Base-by-base conservation (phyloP, 768 basidiomycete species). In the Erythrobasidium yunnanense region DNA sequence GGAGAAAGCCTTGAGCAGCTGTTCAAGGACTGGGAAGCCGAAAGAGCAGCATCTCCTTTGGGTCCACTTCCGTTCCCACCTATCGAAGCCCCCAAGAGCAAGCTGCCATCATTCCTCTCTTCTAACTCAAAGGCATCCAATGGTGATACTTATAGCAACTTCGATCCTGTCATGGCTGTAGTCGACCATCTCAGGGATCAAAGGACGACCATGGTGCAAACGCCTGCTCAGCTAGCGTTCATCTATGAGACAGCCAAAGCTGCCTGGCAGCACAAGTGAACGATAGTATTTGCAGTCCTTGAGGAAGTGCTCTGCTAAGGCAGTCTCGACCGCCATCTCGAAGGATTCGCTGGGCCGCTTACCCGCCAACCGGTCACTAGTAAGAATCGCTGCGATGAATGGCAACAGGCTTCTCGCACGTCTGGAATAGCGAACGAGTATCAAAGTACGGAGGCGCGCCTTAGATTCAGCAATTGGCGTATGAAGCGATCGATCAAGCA, bases 141-240 rank as follows among this genome's bases (percentile, higher is more conserved):
- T 27, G 29, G 4, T 46, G 25, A 2, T 17, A n/a, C n/a, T n/a
- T n/a, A n/a, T n/a, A n/a, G n/a, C n/a, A n/a, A n/a, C 4, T 34
- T 30, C 20, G 60, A 63, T 32, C 49, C 33, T 18, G 71, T 72
- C n/a, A 68, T 70, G 22, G 23, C 52, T 22, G 67, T 68, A 33
- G 50, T 72, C 42, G 71, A 72, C 20, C 56, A 45, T 22, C 52
- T 70, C n/a, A n/a, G 71, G 34, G 71, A 72, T 13, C 70, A 69
- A 55, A 20, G 71, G 20, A 69, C 68, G 27, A 69, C 70, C 20
- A 72, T 72, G 71, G 66, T 66, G 1, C 70, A 72, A 62, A 70
- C 70, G 38, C 29, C 17, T 3, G 65, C 53, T 46, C 71, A 72
- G 55, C 55, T 70, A 0, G 23, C 5, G 30, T 72, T 65, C 45